Conservation (phyloP, 768 basidiomycete genomes). For the Tylopilus rubrobrunneus region DNA sequence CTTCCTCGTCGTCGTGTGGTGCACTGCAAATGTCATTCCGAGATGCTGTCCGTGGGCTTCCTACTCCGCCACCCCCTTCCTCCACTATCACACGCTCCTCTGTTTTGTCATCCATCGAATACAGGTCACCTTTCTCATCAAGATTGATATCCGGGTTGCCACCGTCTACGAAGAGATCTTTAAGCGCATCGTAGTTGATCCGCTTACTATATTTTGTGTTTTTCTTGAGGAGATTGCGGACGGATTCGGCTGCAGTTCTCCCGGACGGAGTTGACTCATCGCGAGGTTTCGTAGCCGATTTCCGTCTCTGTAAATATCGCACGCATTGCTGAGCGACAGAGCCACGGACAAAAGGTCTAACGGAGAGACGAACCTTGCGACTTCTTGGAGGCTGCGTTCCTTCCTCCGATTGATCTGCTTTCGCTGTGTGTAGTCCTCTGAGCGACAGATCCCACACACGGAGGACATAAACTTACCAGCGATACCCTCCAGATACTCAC, state of each 20-base stretch:
- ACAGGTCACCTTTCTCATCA: conserved; percentile 48
- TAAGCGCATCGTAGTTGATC: conserved; percentile 90
- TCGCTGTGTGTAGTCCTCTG: conserved; percentile 53
- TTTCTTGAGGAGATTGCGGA: conserved; percentile 64
- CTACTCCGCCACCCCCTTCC: conserved; percentile 38
- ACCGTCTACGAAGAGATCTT: conserved; percentile 64
- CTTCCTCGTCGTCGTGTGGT: conserved; percentile 21
- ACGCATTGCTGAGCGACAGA: conserved; percentile 6
- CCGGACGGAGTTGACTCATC: conserved; percentile 61
- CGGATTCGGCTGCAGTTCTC: conserved; percentile 33
- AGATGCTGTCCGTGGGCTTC: conserved; percentile 29
- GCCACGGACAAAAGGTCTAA: conserved; percentile 22
- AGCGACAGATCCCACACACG: conserved; percentile 34
- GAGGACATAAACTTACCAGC: conserved; percentile 48
- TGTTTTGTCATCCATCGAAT: conserved; percentile 49
- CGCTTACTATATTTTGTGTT: conserved; percentile 86
- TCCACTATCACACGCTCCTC: conserved; percentile 40
- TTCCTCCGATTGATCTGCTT: conserved; percentile 53
- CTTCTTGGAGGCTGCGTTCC: conserved; percentile 46
- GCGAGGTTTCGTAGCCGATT: conserved; percentile 58
- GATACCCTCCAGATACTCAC: conserved; percentile 83
- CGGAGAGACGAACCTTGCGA: conserved; percentile 68
- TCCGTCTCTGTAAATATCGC: conserved; percentile 54
- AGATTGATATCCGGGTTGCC: conserved; percentile 14
- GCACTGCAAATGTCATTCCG: conserved; percentile 2